These are phyloP conservation scores for Neodidymelliopsis sp. DNA, from an alignment of 2,329 filamentous ascomycete species.

Conservation along the genomic window DNA sequence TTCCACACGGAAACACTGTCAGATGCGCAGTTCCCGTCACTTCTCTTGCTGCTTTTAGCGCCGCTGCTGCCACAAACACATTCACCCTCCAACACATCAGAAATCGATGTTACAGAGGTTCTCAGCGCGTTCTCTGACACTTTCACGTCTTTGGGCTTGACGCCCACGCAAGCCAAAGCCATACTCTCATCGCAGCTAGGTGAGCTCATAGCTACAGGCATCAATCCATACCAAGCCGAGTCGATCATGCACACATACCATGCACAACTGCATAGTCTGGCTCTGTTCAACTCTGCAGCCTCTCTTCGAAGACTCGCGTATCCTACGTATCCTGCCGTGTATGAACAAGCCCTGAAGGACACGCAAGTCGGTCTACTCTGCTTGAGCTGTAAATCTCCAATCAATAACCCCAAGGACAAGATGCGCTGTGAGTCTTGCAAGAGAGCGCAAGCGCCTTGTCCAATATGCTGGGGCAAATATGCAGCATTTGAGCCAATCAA, in stretches of 20 bases:
- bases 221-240: slow-evolving; percentile 62
- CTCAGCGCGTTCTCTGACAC: slow-evolving; percentile 51
- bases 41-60: slow-evolving; percentile 56
- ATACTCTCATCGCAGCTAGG: slow-evolving; percentile 51
- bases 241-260: slow-evolving; percentile 65
- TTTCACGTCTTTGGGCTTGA: slow-evolving; percentile 47
- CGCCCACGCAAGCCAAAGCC: slow-evolving; percentile 49
- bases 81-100: slow-evolving; percentile 34
- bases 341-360: slow-evolving; percentile 64
- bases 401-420: slow-evolving; percentile 60
- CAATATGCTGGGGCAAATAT: slow-evolving; percentile 54
- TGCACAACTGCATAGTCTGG: slow-evolving; percentile 58
- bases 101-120: slow-evolving; percentile 42
- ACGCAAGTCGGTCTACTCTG: slow-evolving; percentile 63
- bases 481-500: slow-evolving; percentile 50
- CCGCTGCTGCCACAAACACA: slow-evolving; percentile 56
- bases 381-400: slow-evolving; percentile 63
- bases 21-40: slow-evolving; percentile 57
- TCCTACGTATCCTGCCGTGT: slow-evolving; percentile 62
- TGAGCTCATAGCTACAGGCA: slow-evolving; percentile 52
- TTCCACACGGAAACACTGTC: slow-evolving; percentile 52
- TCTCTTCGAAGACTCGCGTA: slow-evolving; percentile 64
- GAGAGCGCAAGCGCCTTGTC: slow-evolving; percentile 52
- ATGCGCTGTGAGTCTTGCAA: slow-evolving; percentile 61
- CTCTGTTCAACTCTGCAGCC: slow-evolving; percentile 61